Base-by-base conservation (phyloP, 257 asterid genomes). In the Nicotiana sylvestris region DNA sequence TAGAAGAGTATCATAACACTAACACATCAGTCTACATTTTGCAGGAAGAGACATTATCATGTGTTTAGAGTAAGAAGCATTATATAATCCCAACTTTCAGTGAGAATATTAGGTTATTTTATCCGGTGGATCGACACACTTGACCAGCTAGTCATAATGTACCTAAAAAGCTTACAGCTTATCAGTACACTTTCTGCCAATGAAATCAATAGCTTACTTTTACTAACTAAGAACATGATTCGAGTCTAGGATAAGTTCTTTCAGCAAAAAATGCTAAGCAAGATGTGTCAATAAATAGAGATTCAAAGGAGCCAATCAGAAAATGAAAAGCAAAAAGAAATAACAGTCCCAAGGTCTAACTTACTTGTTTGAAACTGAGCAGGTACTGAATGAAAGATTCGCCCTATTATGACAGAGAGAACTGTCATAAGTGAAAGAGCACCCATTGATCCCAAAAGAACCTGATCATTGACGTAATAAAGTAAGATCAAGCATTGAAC, bases 281-380 rank as follows among this genome's bases (percentile, higher is more conserved):
- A 18, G 17, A n/a, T 49, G 25, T 51, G n/a, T n/a, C 35, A 60
- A 21, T 8, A n/a, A 4, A 27, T 6, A 65, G 13, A 61, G 82
- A 79, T 79, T 27, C 35, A 17, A 79, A 62, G 13, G 18, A 58
- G 43, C 43, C 62, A 27, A 74, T 74, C 43, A 13, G 62, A 6
- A 74, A 27, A 74, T 43, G 13, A 74, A 74, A 12, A 29, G 6
- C 29, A 6, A 51, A 74, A 81, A 37, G 66, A 79, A 32, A 76
- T 53, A 4, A 65, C 77, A 69, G 49, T 56, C 18, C 78, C 17
- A 61, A 76, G 46, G 7, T 55, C 39, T 11, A 66, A 87, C 98
- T 90, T 88, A 96, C 99, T 96, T 84, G 99, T 96, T 89, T 94
- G 98, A 88, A 96, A 96, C 81, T 93, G 99, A 87, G 98, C 93